Evolutionary conservation across 1,284 basidiomycete species (phyloP).

Genomic region (Trichosporon ovoides): DNA sequence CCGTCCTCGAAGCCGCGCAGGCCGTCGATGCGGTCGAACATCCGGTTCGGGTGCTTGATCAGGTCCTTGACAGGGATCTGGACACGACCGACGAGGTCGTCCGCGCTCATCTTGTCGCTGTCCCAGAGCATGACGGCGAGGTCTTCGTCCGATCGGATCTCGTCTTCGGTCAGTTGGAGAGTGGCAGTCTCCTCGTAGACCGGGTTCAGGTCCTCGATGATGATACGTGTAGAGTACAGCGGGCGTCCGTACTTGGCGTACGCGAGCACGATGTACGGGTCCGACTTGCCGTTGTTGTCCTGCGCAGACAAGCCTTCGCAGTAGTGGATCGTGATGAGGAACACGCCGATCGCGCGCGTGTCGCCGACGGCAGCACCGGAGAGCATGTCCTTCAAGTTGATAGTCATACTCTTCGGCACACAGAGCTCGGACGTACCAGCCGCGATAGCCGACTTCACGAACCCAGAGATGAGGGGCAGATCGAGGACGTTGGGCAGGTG

Average conservation of each 20-base stretch:
- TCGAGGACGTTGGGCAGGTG: conserved; percentile 73
- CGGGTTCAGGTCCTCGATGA: conserved; percentile 61
- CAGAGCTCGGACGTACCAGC: conserved; percentile 59
- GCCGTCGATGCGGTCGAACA: conserved; percentile 56
- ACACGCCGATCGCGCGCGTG: conserved; percentile 62
- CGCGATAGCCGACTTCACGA: conserved; percentile 70
- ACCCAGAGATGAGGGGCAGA: conserved; percentile 66
- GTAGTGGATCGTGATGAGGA: conserved; percentile 63
- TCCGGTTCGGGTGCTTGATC: conserved; percentile 55
- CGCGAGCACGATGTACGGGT: conserved; percentile 56
- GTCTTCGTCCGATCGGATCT: conserved; percentile 63
- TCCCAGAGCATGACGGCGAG: conserved; percentile 72
- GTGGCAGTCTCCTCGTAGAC: conserved; percentile 72
- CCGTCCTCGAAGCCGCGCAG: conserved; percentile 62
- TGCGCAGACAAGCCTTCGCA: conserved; percentile 60
- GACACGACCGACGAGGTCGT: conserved; percentile 67
- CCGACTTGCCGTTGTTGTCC: conserved; percentile 60
- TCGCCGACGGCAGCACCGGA: conserved; percentile 61
- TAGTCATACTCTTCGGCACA: conserved; percentile 65
- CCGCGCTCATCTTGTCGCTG: conserved; percentile 59
- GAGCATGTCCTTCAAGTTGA: conserved; percentile 62
- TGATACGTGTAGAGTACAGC: conserved; percentile 67
- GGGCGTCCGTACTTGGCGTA: conserved; percentile 58
- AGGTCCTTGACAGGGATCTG: conserved; percentile 59
- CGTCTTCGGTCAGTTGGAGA: conserved; percentile 64